phyloP scores from a whole-genome alignment of 805 yeast species.

The Suhomyces sp. region DNA sequence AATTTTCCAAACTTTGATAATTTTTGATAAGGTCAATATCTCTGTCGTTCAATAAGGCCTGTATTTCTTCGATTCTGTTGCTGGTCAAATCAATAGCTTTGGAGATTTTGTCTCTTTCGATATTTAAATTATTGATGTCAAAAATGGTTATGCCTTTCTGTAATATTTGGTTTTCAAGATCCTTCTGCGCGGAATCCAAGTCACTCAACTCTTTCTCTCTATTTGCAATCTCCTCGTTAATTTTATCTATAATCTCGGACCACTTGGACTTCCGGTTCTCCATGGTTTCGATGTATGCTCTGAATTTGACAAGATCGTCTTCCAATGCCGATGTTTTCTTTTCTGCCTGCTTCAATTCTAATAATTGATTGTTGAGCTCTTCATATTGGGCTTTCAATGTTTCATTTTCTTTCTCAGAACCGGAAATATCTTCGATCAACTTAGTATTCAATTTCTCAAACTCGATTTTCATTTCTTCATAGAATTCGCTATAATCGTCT shows the following conservation, averaged over 20 bases:
- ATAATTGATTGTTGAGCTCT: constrained; percentile 43
- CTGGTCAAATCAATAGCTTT: constrained; percentile 48
- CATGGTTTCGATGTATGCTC: constrained; percentile 69
- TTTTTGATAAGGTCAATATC: constrained; percentile 50
- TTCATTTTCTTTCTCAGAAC: constrained; percentile 41
- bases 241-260: constrained; percentile 56
- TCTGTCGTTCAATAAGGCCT: constrained; percentile 46
- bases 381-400: constrained; percentile 40
- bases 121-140: constrained; percentile 61
- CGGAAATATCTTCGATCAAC: constrained; percentile 46
- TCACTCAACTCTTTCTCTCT: constrained; percentile 43
- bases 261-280: constrained; percentile 64
- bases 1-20: constrained; percentile 50
- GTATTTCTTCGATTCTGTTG: constrained; percentile 46
- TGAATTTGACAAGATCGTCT: constrained; percentile 67
- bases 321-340: constrained; percentile 63
- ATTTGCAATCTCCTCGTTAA: constrained; percentile 51
- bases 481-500: constrained; percentile 58
- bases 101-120: constrained; percentile 59
- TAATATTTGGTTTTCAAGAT: constrained; percentile 42
- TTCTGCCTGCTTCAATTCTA: constrained; percentile 49
- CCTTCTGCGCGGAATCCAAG: constrained; percentile 41
- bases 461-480: constrained; percentile 54
- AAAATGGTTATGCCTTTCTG: constrained; percentile 60
- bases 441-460: constrained; percentile 52